Base-by-base conservation (phyloP, 805 yeast genomes). In the Candida awuae region DNA sequence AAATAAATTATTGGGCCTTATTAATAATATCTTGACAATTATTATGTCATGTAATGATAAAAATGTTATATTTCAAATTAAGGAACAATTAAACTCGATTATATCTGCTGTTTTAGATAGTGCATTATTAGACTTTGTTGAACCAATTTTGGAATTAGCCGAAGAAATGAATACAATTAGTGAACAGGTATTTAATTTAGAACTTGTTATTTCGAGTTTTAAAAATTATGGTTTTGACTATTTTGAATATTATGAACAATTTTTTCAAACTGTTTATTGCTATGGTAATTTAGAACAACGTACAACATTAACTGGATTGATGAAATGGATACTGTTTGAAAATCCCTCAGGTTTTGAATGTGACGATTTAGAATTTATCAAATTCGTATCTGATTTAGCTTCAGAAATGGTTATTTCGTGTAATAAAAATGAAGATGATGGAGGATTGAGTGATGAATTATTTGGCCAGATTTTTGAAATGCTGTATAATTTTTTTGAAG, bases 11-110 rank as follows among this genome's bases (percentile, higher is more conserved):
- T 62, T 79, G 16, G 94, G 95, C 12, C 71, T 87, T 25, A 59
- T 90, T 46, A 80, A 80, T 49, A 88, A 96, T 2, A 72, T 88
- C 63, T 75, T 82, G 23, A 85, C 96, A 0, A 80, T 90, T 38
- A 62, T 90, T 29, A 61, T 84, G 35, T 79, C 95, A 4, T 77
- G 88, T 63, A 95, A 83, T 77, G 30, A 70, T 82, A 35, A 79
- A 85, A 13, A 61, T 59, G 18, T 70, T 68, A 54, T 66, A 88
- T 36, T 86, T 84, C 53, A 29, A 19, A 41, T 46, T 2, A 43
- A 43, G 19, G 77, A 73, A 38, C 74, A 77, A 6, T 73, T 84
- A 35, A 62, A 71, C 35, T 94, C 95, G 6, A 77, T 80, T 13
- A 74, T 86, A 32, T 71, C 71, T 43, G 75, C 70, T 47, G 82